Base-by-base conservation (phyloP, 345 rosid species). In the Iberis pinnata region DNA sequence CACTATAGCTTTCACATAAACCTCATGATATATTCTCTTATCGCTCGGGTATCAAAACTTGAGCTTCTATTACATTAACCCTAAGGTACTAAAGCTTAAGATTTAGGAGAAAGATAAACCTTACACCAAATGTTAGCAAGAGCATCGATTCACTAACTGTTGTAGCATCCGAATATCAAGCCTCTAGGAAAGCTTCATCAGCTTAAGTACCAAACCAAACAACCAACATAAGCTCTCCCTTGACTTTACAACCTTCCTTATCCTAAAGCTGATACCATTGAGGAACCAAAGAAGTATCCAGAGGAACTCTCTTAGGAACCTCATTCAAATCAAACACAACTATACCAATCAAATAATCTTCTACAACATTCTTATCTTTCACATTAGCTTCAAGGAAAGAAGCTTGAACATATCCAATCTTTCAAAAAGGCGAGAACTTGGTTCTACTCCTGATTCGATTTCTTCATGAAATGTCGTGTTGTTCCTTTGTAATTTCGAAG, bases 131-230 rank as follows among this genome's bases (percentile, higher is more conserved):
- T 77, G 67, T 86, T 86, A 0, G 92, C 84, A 38, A 89, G 78
- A 40, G 78, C 80, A 45, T 89, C 97, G 12, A 69, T 56, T 17
- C 95, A 57, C 81, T 80, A 29, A 89, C 83, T 4, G 88, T 65
- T 7, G 93, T 95, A 3, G 97, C 95, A 78, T 89, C 97, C 0
- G 97, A 89, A 56, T 89, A 95, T 93, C 97, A 89, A 5, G 95
- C 95, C 47, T 89, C 97, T 24, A 95, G 93, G 67, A 89, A 89
- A n/a, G 95, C 95, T 67, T 89, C 97, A 63, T 89, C 97, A 5
- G 97, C 95, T 67, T 86, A 95, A 32, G 93, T 89, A 43, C 97
- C 97, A 80, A 83, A 83, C 97, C 97, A 89, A 48, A 89, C 97
- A 24, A 95, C 97, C 39, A 89, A 40, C 95, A 89, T 89, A 58